These are phyloP conservation scores for Porcisia deanei DNA, from an alignment of 208 protist species.

Conservation along the genomic window DNA sequence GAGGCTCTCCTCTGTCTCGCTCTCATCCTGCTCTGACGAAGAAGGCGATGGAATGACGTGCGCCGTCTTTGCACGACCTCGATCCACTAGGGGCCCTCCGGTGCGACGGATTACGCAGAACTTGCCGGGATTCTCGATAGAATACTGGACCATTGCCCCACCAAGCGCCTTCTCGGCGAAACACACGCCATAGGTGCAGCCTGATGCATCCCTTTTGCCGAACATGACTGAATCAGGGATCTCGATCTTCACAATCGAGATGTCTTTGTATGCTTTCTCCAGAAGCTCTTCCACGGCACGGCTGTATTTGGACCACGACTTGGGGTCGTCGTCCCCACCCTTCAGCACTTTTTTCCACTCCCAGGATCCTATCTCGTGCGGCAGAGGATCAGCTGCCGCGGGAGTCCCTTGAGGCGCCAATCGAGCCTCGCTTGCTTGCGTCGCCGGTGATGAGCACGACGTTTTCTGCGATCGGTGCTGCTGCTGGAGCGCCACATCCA, in stretches of 20 bases:
- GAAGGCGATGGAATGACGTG: constrained; percentile 36
- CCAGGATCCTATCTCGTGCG: constrained; percentile 40
- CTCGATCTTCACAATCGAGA: constrained; percentile 22
- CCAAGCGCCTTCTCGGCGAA: constrained; percentile 45
- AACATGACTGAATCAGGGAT: constrained; percentile 43
- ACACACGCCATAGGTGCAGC: constrained; percentile 60
- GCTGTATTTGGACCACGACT: constrained; percentile 56
- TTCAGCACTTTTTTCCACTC: constrained; percentile 56
- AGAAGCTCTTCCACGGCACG: constrained; percentile 45
- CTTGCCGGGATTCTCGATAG: constrained; percentile 29
- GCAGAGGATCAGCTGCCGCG: neutral
- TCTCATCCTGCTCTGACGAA: constrained; percentile 22
- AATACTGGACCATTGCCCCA: constrained; percentile 63
- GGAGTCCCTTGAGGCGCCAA: neutral
- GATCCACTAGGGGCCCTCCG: constrained; percentile 32
- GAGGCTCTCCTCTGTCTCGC: constrained; percentile 20
- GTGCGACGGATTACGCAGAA: constrained; percentile 46
- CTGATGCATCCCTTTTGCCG: constrained; percentile 2
- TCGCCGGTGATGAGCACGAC: neutral
- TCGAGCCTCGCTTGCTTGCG: neutral
- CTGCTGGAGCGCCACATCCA: constrained; percentile 42
- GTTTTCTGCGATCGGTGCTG: neutral
- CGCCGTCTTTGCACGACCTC: constrained; percentile 21
- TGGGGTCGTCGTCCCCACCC: constrained; percentile 37
- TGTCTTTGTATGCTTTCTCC: constrained; percentile 44